phyloP scores from a whole-genome alignment of 495 filamentous ascomycete species.

The Collariella sp. region DNA sequence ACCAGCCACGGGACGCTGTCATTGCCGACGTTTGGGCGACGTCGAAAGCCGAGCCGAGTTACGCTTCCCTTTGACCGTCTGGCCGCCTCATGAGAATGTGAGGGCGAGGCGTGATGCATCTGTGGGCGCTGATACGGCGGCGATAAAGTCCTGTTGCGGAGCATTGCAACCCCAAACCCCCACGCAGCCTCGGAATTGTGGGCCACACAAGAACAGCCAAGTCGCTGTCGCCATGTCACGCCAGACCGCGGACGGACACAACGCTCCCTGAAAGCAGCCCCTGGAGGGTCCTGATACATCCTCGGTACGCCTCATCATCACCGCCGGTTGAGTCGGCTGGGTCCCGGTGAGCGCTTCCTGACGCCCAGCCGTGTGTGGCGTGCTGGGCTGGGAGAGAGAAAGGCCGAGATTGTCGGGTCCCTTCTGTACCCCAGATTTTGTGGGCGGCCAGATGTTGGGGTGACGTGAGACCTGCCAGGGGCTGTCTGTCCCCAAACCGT shows the following conservation, averaged over 20 bases:
- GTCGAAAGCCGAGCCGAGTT: neutral
- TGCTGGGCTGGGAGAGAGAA: neutral
- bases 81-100: neutral
- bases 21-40: neutral
- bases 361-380: neutral
- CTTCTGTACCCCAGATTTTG: too few relatives aligned
- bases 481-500: too few relatives aligned
- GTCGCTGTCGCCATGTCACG: neutral
- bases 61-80: neutral
- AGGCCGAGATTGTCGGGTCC: too few relatives aligned
- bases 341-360: neutral
- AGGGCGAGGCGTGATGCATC: constrained; percentile 1
- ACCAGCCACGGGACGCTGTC: neutral
- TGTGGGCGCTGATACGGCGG: neutral
- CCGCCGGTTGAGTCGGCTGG: neutral
- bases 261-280: constrained; percentile 4
- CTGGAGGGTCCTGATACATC: constrained; percentile 5
- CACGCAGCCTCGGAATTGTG: neutral
- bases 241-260: neutral
- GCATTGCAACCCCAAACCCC: neutral
- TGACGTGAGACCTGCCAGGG: too few relatives aligned
- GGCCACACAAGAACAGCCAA: too few relatives aligned
- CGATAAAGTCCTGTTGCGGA: neutral
- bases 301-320: constrained; percentile 9
- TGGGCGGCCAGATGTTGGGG: too few relatives aligned